These are phyloP conservation scores for Rhododendron kiyosumense DNA, from an alignment of 148 eudicot genomes.

Conservation along the genomic window DNA sequence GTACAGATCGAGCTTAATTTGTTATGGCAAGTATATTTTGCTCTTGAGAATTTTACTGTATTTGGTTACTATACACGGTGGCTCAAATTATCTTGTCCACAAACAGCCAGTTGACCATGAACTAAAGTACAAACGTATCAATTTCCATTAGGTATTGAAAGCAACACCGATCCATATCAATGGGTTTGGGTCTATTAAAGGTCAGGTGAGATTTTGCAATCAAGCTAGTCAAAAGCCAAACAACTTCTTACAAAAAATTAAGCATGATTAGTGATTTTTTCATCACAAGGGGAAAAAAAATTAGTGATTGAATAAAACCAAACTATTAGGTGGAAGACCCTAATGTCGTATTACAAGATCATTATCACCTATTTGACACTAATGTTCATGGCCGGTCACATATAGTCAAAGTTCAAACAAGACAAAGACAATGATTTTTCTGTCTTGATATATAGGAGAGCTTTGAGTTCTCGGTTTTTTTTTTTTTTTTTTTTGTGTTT, in stretches of 20 bases:
- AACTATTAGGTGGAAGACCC: background rate
- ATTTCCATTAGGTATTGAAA: background rate
- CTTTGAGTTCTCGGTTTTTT: no score
- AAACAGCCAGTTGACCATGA: constrained; percentile 5
- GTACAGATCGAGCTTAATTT: background rate
- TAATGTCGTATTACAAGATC: background rate
- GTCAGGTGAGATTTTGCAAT: constrained; percentile 7
- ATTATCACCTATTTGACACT: background rate
- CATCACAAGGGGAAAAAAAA: no score
- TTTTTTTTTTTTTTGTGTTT: no score
- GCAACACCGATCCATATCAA: background rate
- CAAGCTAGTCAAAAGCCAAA: constrained; percentile 7
- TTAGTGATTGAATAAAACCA: background rate
- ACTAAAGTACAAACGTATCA: background rate
- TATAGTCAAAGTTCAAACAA: background rate
- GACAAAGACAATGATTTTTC: no score
- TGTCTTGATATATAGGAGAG: no score
- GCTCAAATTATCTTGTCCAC: constrained; percentile 84
- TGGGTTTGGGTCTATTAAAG: constrained; percentile 1
- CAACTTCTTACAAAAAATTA: background rate
- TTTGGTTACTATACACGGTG: constrained; percentile 28
- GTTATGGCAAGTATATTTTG: no score
- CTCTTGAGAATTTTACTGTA: no score
- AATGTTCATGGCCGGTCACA: background rate
- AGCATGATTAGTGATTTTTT: background rate